Evolutionary conservation across 164 flowering plant species (phyloP).

Genomic region (Kingdonia uniflora): DNA sequence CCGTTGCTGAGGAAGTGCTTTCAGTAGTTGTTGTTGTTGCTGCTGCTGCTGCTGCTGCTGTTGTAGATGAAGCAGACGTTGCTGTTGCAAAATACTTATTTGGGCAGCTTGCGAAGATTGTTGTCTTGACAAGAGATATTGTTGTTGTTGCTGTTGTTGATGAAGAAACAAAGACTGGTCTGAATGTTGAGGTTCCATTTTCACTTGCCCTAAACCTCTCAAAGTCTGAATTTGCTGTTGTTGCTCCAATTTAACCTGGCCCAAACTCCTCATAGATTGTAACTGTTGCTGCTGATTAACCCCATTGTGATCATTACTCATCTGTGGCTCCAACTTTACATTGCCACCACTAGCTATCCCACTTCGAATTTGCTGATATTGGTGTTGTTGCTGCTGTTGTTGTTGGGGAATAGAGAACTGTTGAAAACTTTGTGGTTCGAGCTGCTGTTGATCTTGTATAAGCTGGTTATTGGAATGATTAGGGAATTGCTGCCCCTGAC

Average conservation of each 20-base stretch:
- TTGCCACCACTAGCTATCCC: slow-evolving; percentile 47
- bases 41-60: slow-evolving; percentile 48
- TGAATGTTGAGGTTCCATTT: slow-evolving; percentile 74
- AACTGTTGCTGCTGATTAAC: slow-evolving; percentile 38
- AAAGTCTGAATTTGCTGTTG: slow-evolving; percentile 58
- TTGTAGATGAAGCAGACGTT: slow-evolving; percentile 45
- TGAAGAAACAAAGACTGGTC: slow-evolving; percentile 63
- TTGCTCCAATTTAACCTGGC: slow-evolving; percentile 61
- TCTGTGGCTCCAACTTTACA: slow-evolving; percentile 80
- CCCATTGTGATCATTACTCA: slow-evolving; percentile 50
- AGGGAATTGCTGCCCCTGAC: slow-evolving; percentile 59
- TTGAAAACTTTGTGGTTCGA: slow-evolving; percentile 59
- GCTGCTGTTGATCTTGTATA: slow-evolving; percentile 59
- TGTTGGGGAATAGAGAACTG: slow-evolving; percentile 35
- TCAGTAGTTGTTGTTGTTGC: slow-evolving; percentile 54
- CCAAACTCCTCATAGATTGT: slow-evolving; percentile 39
- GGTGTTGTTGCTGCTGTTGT: slow-evolving; percentile 20
- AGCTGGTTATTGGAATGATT: slow-evolving; percentile 42
- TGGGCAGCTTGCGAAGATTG: slow-evolving; percentile 68
- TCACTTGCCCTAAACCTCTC: slow-evolving; percentile 54
- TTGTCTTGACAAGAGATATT: slow-evolving; percentile 67
- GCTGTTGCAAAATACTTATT: slow-evolving; percentile 71
- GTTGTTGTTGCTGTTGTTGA: slow-evolving; percentile 73
- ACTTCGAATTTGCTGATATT: slow-evolving; percentile 45
- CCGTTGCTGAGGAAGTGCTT: slow-evolving; percentile 63